A percentile compares a stretch with the other conserved stretches of the same genome.
phyloP scores from a whole-genome alignment of 2,329 filamentous ascomycete genomes.

The Aspergillus udagawae region DNA sequence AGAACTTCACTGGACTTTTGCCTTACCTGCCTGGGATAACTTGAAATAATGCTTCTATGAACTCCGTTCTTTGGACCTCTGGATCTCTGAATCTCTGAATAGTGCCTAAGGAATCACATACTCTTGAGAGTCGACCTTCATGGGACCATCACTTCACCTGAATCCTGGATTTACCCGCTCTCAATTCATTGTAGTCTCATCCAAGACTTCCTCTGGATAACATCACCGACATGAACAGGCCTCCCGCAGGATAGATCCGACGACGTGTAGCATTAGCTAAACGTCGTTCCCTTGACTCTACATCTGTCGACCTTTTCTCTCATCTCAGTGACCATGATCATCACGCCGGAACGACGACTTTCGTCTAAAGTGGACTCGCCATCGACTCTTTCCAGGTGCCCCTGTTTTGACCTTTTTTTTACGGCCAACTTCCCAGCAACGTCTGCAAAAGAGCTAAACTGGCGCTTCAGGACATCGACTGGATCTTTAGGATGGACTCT shows the following conservation, averaged over 20 bases:
- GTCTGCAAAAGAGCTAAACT: background rate
- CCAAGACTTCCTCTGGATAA: background rate
- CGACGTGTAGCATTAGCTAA: background rate
- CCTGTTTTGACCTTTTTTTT: background rate
- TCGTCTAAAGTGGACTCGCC: background rate
- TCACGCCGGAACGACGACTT: background rate
- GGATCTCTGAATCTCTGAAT: background rate
- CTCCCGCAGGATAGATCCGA: background rate
- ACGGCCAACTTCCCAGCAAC: background rate
- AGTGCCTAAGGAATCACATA: background rate
- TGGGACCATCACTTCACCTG: background rate
- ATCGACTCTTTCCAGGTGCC: background rate
- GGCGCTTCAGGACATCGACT: background rate
- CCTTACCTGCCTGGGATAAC: background rate
- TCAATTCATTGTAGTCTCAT: background rate
- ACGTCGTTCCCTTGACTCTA: background rate
- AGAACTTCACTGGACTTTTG: slow-evolving; percentile 6
- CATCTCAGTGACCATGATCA: background rate
- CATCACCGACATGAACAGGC: background rate
- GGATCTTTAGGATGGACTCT: background rate
- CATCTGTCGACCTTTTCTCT: background rate
- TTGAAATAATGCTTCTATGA: background rate
- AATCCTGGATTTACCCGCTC: background rate
- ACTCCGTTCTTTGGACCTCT: background rate
- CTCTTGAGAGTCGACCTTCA: background rate